Conservation (phyloP, 108 stramenopile species). For the Skeletonema tropicum region DNA sequence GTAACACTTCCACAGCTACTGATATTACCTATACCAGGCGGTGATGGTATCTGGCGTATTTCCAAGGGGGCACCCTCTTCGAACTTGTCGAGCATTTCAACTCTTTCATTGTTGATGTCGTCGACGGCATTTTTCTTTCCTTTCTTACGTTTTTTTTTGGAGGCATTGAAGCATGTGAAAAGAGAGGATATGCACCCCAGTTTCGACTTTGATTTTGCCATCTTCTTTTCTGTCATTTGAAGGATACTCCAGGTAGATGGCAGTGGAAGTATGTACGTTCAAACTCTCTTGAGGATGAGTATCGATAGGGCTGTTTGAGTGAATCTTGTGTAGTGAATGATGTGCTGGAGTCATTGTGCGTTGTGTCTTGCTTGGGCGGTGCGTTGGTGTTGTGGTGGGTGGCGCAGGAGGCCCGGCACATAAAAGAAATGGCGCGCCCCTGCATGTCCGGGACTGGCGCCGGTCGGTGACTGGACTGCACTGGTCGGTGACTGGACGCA, state of each 20-base stretch:
- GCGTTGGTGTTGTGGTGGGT: too few species aligned
- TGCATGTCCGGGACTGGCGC: too few species aligned
- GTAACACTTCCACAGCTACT: slow-evolving; percentile 12
- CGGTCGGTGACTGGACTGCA: too few species aligned
- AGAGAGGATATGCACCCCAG: slow-evolving; percentile 28
- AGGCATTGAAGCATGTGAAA: slow-evolving; percentile 28
- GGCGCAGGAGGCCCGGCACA: too few species aligned
- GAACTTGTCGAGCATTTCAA: neutral
- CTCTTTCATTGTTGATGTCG: neutral
- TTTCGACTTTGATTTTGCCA: slow-evolving; percentile 13
- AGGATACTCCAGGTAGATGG: too few species aligned
- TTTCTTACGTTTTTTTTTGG: slow-evolving; percentile 13
- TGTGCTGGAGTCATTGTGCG: too few species aligned
- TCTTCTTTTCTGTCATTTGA: neutral
- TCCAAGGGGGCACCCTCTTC: neutral
- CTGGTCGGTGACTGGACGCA: too few species aligned
- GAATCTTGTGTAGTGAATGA: too few species aligned
- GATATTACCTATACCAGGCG: neutral
- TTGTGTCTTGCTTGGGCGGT: too few species aligned
- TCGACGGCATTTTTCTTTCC: neutral
- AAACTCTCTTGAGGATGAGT: slow-evolving; percentile 2
- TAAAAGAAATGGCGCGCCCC: too few species aligned
- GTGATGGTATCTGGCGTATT: neutral
- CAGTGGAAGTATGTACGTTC: too few species aligned
- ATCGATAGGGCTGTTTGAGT: neutral